Conservation (phyloP, 2,329 filamentous ascomycete species). For the Tothia fuscella region DNA sequence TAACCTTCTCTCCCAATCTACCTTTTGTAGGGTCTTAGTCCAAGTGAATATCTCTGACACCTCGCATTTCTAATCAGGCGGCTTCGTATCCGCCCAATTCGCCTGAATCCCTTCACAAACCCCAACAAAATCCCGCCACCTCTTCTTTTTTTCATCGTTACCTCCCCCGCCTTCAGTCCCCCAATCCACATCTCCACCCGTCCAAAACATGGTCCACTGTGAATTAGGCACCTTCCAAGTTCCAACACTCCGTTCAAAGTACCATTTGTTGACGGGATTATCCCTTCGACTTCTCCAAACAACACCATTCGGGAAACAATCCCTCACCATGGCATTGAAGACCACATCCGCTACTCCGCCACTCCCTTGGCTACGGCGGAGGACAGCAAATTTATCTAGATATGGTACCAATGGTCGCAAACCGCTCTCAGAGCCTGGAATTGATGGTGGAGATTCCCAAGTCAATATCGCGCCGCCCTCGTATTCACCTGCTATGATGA, state of each 20-base stretch:
- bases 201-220: constrained; percentile 99
- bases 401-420: constrained; percentile 65
- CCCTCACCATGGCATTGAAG: constrained; percentile 87
- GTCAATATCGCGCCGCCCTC: constrained; percentile 91
- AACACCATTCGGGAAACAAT: constrained; percentile 77
- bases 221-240: constrained; percentile 70
- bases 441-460: constrained; percentile 66
- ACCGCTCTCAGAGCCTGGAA: constrained; percentile 35
- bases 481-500: constrained; percentile 93
- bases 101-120: constrained; percentile 37
- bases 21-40: too few relatives aligned
- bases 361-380: constrained; percentile 76
- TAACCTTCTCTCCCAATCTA: too few relatives aligned
- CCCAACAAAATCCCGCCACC: constrained; percentile 37
- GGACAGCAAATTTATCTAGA: constrained; percentile 91
- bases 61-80: constrained; percentile 4
- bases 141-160: constrained; percentile 24
- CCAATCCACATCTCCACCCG: constrained; percentile 46
- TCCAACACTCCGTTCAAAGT: constrained; percentile 81
- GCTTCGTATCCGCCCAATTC: constrained; percentile 32
- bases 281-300: constrained; percentile 84
- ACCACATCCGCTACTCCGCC: constrained; percentile 91
- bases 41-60: background rate
- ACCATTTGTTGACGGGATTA: constrained; percentile 99
- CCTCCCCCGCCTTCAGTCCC: constrained; percentile 41